A percentile compares a stretch with the other conserved stretches of the same genome.
Evolutionary conservation across 2,329 filamentous ascomycete species (phyloP).

Genomic region (Venturiaceae sp.): DNA sequence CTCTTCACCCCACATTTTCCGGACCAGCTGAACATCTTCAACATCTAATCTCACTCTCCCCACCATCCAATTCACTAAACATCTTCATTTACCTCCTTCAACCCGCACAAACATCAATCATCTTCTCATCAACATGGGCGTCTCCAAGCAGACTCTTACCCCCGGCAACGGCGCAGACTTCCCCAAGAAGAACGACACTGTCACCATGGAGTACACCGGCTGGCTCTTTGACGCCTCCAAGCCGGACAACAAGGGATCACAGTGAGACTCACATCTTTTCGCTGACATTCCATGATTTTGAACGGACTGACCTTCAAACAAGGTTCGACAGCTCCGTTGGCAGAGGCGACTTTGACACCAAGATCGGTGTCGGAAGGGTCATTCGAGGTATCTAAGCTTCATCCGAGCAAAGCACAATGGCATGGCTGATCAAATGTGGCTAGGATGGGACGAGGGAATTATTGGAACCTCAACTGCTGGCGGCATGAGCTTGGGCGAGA

Average conservation of each 20-base stretch:
- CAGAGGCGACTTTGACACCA: slow-evolving; percentile 64
- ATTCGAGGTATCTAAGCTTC: slow-evolving; percentile 65
- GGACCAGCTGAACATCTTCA: neutral
- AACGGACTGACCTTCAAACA: slow-evolving; percentile 9
- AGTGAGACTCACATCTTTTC: slow-evolving; percentile 26
- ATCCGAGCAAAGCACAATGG: neutral
- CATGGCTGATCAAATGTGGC: neutral
- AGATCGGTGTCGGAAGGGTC: slow-evolving; percentile 74
- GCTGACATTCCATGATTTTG: slow-evolving; percentile 64
- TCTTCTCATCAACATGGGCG: slow-evolving; percentile 33
- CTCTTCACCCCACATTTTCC: neutral
- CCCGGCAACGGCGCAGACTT: slow-evolving; percentile 52
- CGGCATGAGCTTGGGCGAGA: slow-evolving; percentile 85
- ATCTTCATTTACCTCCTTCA: neutral
- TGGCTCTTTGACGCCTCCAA: slow-evolving; percentile 62
- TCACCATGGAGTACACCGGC: slow-evolving; percentile 87
- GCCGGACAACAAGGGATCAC: slow-evolving; percentile 50
- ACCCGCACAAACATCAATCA: neutral
- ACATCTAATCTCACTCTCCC: neutral
- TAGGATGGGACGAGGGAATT: slow-evolving; percentile 60
- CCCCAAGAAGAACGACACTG: slow-evolving; percentile 58
- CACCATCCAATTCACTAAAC: neutral
- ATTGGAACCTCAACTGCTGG: slow-evolving; percentile 27
- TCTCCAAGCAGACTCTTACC: slow-evolving; percentile 55
- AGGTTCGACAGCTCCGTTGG: slow-evolving; percentile 87